phyloP scores from a whole-genome alignment of 208 protist genomes.

The Leishmania amazonensis region DNA sequence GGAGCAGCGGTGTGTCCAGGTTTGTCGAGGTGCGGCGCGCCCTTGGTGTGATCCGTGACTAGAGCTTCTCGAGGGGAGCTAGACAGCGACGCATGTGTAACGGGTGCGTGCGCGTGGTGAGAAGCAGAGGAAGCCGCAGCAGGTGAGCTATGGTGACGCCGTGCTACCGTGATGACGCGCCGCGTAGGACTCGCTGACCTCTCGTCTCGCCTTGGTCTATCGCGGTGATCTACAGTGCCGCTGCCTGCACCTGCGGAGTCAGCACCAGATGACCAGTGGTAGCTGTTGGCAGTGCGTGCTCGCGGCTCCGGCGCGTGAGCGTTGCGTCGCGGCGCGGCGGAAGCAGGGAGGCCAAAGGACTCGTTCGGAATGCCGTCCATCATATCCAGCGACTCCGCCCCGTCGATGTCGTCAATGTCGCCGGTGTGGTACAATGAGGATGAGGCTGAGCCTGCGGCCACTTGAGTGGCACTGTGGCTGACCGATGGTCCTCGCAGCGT shows the following conservation, averaged over 20 bases:
- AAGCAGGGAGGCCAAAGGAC: constrained; percentile 1
- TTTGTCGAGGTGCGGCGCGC: background rate
- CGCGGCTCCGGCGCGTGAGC: background rate
- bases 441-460: background rate
- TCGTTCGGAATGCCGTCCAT: constrained; percentile 17
- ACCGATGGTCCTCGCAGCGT: background rate
- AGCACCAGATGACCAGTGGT: background rate
- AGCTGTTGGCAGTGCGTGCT: constrained; percentile 4
- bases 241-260: background rate
- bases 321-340: background rate
- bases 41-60: background rate
- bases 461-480: background rate
- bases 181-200: background rate
- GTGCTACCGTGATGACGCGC: constrained; percentile 22
- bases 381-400: constrained; percentile 6
- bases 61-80: constrained; percentile 5
- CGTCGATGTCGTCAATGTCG: constrained; percentile 17
- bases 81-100: background rate
- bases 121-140: background rate
- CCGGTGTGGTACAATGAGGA: constrained; percentile 18
- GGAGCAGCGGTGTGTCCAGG: background rate
- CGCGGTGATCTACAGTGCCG: background rate
- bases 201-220: background rate
- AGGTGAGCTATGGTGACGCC: constrained; percentile 11
- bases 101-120: background rate